Conservation (phyloP, 2,329 filamentous ascomycete genomes). For the Aquanectria penicillioides region DNA sequence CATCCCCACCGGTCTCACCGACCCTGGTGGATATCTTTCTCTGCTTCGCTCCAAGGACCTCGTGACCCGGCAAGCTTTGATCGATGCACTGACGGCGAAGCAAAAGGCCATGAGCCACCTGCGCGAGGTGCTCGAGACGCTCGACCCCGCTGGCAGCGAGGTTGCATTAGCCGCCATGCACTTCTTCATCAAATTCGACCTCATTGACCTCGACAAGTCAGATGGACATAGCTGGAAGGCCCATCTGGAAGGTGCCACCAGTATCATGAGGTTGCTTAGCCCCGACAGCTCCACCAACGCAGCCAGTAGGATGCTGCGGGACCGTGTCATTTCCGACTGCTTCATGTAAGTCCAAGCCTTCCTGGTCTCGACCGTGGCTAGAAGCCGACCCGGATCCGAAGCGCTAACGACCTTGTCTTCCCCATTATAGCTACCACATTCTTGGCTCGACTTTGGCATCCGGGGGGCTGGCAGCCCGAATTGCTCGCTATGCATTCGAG, state of each 20-base stretch:
- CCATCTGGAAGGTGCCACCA: conserved; percentile 58
- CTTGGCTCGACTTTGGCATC: conserved; percentile 51
- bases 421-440: conserved; percentile 51
- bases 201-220: conserved; percentile 59
- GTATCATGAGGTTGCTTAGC: conserved; percentile 51
- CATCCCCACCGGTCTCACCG: conserved; percentile 43
- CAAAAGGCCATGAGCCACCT: conserved; percentile 58
- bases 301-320: conserved; percentile 50
- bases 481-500: conserved; percentile 51
- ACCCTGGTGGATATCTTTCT: conserved; percentile 50
- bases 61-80: conserved; percentile 51
- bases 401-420: conserved; percentile 19
- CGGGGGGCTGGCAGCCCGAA: conserved; percentile 49
- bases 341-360: conserved; percentile 51
- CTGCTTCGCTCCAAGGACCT: conserved; percentile 51
- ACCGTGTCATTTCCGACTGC: conserved; percentile 60
- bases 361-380: background rate
- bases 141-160: conserved; percentile 54
- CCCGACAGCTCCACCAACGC: conserved; percentile 40
- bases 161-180: conserved; percentile 59
- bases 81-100: conserved; percentile 59
- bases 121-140: conserved; percentile 51
- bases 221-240: conserved; percentile 55
- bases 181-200: conserved; percentile 62
- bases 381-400: background rate